phyloP scores from a whole-genome alignment of 176 grass and related monocot species.

The Triticum monococcum region DNA sequence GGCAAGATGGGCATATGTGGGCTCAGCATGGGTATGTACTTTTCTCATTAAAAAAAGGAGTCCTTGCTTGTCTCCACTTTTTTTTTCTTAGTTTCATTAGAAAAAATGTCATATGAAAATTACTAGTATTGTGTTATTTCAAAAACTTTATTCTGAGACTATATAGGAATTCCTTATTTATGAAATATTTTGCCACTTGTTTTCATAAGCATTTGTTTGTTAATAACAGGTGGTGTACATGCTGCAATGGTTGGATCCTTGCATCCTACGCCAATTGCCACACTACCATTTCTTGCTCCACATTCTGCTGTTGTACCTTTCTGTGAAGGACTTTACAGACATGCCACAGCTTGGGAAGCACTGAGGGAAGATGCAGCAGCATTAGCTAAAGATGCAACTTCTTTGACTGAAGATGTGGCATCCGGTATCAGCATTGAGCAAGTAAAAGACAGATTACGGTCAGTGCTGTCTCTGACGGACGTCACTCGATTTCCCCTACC shows the following conservation, averaged over 20 bases:
- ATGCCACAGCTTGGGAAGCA: constrained; percentile 85
- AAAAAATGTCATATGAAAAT: neutral
- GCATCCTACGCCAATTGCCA: constrained; percentile 89
- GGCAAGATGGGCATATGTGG: constrained; percentile 94
- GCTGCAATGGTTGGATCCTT: constrained; percentile 97
- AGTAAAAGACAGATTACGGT: constrained; percentile 74
- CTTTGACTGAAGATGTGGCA: constrained; percentile 31
- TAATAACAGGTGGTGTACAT: constrained; percentile 77
- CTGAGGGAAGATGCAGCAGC: constrained; percentile 75
- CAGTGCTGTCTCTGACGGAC: constrained; percentile 85
- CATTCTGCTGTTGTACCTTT: constrained; percentile 94
- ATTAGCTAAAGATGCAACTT: constrained; percentile 43
- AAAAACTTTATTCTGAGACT: neutral
- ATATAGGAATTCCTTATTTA: neutral
- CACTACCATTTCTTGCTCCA: constrained; percentile 91
- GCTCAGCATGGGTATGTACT: constrained; percentile 87
- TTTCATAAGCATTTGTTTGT: constrained; percentile 20
- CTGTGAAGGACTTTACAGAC: constrained; percentile 78
- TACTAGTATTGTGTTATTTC: neutral
- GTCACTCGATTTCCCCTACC: constrained; percentile 82
- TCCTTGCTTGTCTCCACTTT: constrained; percentile 12
- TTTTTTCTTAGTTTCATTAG: neutral
- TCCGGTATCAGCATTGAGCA: constrained; percentile 53
- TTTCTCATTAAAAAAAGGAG: neutral
- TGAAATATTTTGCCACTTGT: neutral